These are phyloP conservation scores for Aspergillus unguis DNA, from an alignment of 2,329 filamentous ascomycete species.

Conservation along the genomic window DNA sequence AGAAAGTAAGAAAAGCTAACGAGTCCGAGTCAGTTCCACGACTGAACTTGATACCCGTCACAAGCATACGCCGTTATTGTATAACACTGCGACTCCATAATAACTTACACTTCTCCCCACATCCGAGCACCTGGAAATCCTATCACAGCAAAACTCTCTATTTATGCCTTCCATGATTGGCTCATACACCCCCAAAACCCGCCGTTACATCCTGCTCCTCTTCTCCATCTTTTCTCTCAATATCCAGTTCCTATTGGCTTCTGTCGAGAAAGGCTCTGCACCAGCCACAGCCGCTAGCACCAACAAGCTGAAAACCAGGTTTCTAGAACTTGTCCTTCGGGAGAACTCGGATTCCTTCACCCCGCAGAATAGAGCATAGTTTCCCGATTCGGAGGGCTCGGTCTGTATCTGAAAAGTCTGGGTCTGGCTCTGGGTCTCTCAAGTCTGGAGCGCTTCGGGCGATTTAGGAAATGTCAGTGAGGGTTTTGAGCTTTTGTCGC, in stretches of 20 bases:
- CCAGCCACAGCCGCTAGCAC: not conserved
- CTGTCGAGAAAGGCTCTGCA: not conserved
- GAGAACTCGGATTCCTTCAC: not conserved
- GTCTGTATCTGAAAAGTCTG: too few species aligned
- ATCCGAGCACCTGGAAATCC: not conserved
- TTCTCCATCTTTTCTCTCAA: too few species aligned
- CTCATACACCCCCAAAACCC: not conserved
- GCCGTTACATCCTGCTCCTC: slow-evolving; percentile 1
- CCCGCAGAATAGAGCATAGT: slow-evolving; percentile 1
- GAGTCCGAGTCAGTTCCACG: not conserved
- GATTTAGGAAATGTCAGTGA: not conserved
- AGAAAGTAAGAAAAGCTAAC: not conserved
- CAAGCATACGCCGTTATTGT: slow-evolving; percentile 9
- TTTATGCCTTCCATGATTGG: not conserved
- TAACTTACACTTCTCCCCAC: not conserved
- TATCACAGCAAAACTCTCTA: not conserved
- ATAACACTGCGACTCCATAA: slow-evolving; percentile 5
- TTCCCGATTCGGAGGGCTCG: not conserved
- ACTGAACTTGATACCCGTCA: not conserved
- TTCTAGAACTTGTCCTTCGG: slow-evolving; percentile 1
- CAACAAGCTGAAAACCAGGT: not conserved
- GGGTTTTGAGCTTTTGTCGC: not conserved
- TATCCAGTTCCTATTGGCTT: not conserved
- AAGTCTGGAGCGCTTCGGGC: not conserved
- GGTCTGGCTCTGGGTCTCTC: too few species aligned